phyloP scores from a whole-genome alignment of 108 stramenopile species.

The Poteriospumella lacustris region DNA sequence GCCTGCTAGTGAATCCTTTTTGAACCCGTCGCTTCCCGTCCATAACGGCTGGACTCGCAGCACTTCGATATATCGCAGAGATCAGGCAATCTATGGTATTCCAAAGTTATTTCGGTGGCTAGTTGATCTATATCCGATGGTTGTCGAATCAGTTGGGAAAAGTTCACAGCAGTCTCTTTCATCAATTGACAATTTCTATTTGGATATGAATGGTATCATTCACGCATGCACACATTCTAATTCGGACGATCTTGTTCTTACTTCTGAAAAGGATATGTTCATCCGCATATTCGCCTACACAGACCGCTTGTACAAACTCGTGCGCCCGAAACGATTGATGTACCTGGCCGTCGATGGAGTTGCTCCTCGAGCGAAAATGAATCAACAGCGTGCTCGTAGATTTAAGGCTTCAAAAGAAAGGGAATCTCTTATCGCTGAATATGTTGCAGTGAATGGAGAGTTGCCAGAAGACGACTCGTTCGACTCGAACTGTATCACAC shows the following conservation, averaged over 20 bases:
- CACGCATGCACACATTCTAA: slow-evolving; percentile 92
- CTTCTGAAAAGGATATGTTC: slow-evolving; percentile 93
- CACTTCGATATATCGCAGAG: too few species aligned
- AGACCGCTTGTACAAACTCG: slow-evolving; percentile 89
- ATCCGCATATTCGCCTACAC: slow-evolving; percentile 89
- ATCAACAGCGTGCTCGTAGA: slow-evolving; percentile 95
- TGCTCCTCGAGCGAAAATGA: slow-evolving; percentile 98
- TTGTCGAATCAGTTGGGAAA: slow-evolving; percentile 43
- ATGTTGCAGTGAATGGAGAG: slow-evolving; percentile 49
- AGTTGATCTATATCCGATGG: slow-evolving; percentile 49
- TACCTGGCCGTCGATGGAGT: slow-evolving; percentile 97
- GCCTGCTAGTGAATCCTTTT: too few species aligned
- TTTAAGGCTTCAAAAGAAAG: slow-evolving; percentile 87
- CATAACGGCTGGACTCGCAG: too few species aligned
- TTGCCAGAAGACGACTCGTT: slow-evolving; percentile 71
- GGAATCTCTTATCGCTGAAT: slow-evolving; percentile 69
- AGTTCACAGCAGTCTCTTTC: slow-evolving; percentile 40
- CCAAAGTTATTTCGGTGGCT: slow-evolving; percentile 55
- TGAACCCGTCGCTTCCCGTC: too few species aligned
- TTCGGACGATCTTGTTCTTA: slow-evolving; percentile 65
- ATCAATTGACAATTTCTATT: slow-evolving; percentile 76
- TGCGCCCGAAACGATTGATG: slow-evolving; percentile 70
- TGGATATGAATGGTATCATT: slow-evolving; percentile 97
- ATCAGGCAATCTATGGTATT: slow-evolving; percentile 49
- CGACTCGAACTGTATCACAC: slow-evolving; percentile 99